Percentiles rank a stretch among this genome's conserved stretches.
Conservation (phyloP, 1,284 basidiomycete genomes). For the Fistulina hepatica region DNA sequence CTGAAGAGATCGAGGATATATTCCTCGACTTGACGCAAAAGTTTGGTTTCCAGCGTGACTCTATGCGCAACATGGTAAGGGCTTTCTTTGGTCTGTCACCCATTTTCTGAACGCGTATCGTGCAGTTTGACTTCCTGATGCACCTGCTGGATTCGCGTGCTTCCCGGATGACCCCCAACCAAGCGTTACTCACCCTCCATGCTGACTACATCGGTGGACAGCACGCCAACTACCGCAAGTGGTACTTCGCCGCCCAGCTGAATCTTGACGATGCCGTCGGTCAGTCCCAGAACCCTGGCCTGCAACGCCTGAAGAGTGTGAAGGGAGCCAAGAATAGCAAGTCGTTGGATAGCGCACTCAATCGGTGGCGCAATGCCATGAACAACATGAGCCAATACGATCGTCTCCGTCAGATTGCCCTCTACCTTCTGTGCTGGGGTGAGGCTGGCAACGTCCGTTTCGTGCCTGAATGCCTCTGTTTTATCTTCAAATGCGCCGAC, state of each 20-base stretch:
- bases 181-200: constrained; percentile 91
- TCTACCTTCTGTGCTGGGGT: constrained; percentile 96
- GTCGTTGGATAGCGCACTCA: constrained; percentile 85
- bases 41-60: constrained; percentile 96
- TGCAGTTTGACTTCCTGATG: constrained; percentile 95
- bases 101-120: constrained; percentile 5
- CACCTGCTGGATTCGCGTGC: constrained; percentile 92
- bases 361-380: constrained; percentile 97
- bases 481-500: constrained; percentile 99
- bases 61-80: constrained; percentile 81
- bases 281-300: constrained; percentile 86
- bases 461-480: constrained; percentile 94
- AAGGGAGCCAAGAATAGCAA: constrained; percentile 64
- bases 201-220: constrained; percentile 98
- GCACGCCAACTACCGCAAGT: constrained; percentile 94
- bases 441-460: constrained; percentile 97
- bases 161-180: constrained; percentile 97
- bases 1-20: constrained; percentile 98
- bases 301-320: constrained; percentile 81
- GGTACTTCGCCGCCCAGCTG: constrained; percentile 99
- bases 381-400: constrained; percentile 99
- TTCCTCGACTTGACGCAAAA: constrained; percentile 98
- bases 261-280: constrained; percentile 99
- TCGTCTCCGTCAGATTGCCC: constrained; percentile 88
- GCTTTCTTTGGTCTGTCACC: constrained; percentile 4